These are phyloP conservation scores for Zea mays DNA, from an alignment of 176 grass and related monocot species.

Conservation along the genomic window DNA sequence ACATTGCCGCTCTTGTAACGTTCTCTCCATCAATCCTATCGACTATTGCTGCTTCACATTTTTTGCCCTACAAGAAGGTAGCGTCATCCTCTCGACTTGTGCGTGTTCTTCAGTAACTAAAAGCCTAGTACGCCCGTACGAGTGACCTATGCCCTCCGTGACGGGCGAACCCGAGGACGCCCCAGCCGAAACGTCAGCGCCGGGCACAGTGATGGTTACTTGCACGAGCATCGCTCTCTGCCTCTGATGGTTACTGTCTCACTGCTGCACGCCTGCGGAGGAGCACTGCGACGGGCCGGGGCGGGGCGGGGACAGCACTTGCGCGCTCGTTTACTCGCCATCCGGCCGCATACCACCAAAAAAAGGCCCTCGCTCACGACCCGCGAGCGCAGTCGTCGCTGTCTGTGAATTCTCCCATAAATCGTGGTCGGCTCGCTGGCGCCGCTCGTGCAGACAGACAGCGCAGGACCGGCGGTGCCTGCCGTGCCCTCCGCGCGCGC, in stretches of 20 bases:
- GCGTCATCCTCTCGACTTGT: not conserved
- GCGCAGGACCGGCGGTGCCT: not conserved
- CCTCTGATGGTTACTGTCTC: not conserved
- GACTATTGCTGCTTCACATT: not conserved
- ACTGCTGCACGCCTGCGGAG: not conserved
- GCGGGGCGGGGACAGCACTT: not conserved
- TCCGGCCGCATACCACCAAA: slow-evolving; percentile 12
- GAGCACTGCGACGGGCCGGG: not conserved
- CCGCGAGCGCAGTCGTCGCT: slow-evolving; percentile 26
- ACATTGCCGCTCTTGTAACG: not conserved
- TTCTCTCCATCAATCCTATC: not conserved
- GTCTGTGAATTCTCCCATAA: slow-evolving; percentile 7
- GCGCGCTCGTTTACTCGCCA: not conserved
- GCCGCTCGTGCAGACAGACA: slow-evolving; percentile 3
- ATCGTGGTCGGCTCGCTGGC: slow-evolving; percentile 39
- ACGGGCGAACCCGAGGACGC: not conserved
- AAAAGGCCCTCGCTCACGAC: not conserved
- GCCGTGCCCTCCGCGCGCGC: not conserved
- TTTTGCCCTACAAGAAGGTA: not conserved
- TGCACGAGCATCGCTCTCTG: slow-evolving; percentile 8
- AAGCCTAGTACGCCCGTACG: not conserved
- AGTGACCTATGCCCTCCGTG: not conserved
- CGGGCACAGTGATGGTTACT: slow-evolving; percentile 17
- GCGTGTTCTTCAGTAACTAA: not conserved
- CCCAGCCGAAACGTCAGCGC: slow-evolving; percentile 8